Evolutionary conservation across 1,284 basidiomycete genomes (phyloP).

Genomic region (Rhodotorula sp.): DNA sequence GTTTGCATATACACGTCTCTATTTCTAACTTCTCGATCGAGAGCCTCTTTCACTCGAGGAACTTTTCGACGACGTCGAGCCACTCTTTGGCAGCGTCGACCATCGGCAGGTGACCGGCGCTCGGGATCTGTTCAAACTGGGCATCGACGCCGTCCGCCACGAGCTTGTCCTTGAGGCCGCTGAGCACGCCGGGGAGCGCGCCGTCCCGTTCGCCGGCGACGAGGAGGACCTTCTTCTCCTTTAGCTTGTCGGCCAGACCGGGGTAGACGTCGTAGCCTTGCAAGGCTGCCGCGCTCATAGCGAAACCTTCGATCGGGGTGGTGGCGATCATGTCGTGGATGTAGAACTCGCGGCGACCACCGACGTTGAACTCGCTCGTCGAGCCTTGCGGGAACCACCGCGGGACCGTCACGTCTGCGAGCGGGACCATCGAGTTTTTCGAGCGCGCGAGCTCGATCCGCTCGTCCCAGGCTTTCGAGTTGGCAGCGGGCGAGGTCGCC

Average conservation of each 20-base stretch:
- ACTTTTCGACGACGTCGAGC: constrained; percentile 37
- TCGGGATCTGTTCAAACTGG: constrained; percentile 46
- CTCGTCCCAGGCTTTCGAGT: constrained; percentile 52
- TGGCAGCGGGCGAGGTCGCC: constrained; percentile 50
- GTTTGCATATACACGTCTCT: background rate
- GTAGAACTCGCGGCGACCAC: constrained; percentile 41
- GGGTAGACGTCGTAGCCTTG: constrained; percentile 51
- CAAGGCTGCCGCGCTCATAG: constrained; percentile 49
- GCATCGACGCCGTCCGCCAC: constrained; percentile 44
- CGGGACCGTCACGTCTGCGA: constrained; percentile 51
- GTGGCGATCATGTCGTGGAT: constrained; percentile 45
- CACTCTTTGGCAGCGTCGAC: constrained; percentile 44
- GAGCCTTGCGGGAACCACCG: constrained; percentile 49
- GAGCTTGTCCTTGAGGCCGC: constrained; percentile 46
- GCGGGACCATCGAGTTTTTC: constrained; percentile 44
- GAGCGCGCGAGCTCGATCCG: constrained; percentile 49
- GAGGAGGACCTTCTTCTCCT: constrained; percentile 46
- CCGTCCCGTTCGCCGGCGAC: constrained; percentile 52
- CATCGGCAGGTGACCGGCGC: constrained; percentile 52
- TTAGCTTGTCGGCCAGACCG: constrained; percentile 46
- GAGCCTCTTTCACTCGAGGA: constrained; percentile 20
- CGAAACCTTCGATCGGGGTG: constrained; percentile 51
- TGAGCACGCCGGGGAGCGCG: constrained; percentile 49
- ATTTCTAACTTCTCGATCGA: background rate
- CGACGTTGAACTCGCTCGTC: constrained; percentile 36